phyloP scores from a whole-genome alignment of 2,329 filamentous ascomycete genomes.

The Aspergillus spinulosporus region DNA sequence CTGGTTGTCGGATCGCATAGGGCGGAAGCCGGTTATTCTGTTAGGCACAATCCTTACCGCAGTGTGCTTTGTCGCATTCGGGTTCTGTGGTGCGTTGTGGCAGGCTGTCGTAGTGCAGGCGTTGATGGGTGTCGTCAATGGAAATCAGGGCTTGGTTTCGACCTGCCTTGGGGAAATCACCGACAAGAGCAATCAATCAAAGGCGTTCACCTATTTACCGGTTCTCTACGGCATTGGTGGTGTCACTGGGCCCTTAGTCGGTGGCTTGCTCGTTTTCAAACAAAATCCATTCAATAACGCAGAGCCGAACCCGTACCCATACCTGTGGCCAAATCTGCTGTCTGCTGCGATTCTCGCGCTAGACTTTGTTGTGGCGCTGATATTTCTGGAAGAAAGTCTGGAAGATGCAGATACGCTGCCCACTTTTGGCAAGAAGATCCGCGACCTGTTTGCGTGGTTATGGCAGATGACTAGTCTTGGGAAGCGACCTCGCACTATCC shows the following conservation, averaged over 20 bases:
- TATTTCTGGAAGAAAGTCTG: constrained; percentile 85
- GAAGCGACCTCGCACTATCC: constrained; percentile 60
- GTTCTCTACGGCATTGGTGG: constrained; percentile 94
- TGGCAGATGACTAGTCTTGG: constrained; percentile 66
- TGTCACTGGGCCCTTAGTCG: constrained; percentile 89
- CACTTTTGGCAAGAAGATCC: constrained; percentile 59
- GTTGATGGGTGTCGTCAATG: constrained; percentile 89
- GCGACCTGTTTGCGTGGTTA: constrained; percentile 64
- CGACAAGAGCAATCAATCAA: constrained; percentile 89
- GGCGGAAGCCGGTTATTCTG: constrained; percentile 79
- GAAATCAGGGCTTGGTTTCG: constrained; percentile 90
- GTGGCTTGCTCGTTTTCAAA: constrained; percentile 74
- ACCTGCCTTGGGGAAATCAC: constrained; percentile 95
- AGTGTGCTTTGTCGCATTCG: constrained; percentile 79
- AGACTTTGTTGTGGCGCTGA: constrained; percentile 70
- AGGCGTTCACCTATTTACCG: constrained; percentile 89
- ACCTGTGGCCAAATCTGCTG: constrained; percentile 79
- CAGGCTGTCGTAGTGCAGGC: constrained; percentile 84
- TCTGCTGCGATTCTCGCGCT: constrained; percentile 70
- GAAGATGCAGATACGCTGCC: constrained; percentile 65
- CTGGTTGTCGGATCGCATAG: constrained; percentile 75
- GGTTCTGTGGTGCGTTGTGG: constrained; percentile 78
- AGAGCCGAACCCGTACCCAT: constrained; percentile 67
- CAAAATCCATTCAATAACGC: constrained; percentile 57
- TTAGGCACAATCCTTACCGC: constrained; percentile 81